Evolutionary conservation across 129 eudicot genomes (phyloP).

Genomic region (Dittrichia graveolens): DNA sequence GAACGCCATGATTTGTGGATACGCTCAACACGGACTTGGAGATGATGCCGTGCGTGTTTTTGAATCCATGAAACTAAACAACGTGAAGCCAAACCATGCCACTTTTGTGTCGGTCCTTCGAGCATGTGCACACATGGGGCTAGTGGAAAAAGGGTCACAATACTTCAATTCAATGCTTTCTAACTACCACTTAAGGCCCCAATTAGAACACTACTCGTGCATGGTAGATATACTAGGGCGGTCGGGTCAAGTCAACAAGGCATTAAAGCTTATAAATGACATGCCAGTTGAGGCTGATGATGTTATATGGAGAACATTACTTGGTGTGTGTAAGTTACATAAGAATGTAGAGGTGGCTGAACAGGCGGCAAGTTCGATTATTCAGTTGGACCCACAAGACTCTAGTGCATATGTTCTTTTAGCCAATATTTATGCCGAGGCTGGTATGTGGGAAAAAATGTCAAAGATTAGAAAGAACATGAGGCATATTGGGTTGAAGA

Average conservation of each 20-base stretch:
- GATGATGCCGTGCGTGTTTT: slow-evolving; percentile 59
- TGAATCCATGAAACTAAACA: slow-evolving; percentile 63
- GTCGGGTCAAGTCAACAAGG: slow-evolving; percentile 60
- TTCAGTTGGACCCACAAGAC: slow-evolving; percentile 75
- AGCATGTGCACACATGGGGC: slow-evolving; percentile 87
- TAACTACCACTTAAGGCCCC: slow-evolving; percentile 61
- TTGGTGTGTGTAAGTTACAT: slow-evolving; percentile 75
- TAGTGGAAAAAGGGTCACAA: slow-evolving; percentile 53
- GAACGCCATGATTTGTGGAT: slow-evolving; percentile 77
- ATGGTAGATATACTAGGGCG: slow-evolving; percentile 90
- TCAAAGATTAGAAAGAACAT: slow-evolving; percentile 56
- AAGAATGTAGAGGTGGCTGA: slow-evolving; percentile 88
- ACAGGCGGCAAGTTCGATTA: slow-evolving; percentile 60
- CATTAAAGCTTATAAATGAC: slow-evolving; percentile 60
- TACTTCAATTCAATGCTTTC: slow-evolving; percentile 64
- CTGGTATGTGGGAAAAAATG: slow-evolving; percentile 76
- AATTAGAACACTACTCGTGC: slow-evolving; percentile 78
- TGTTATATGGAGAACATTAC: slow-evolving; percentile 87
- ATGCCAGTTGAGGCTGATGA: slow-evolving; percentile 90
- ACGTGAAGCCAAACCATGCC: slow-evolving; percentile 71
- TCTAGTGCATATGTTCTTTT: slow-evolving; percentile 74
- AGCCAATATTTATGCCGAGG: slow-evolving; percentile 78
- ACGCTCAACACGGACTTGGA: slow-evolving; percentile 79
- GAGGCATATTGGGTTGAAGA: slow-evolving; percentile 59
- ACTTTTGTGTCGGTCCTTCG: slow-evolving; percentile 86